phyloP scores from a whole-genome alignment of 2,329 filamentous ascomycete species.

The Diaporthe helianthi region DNA sequence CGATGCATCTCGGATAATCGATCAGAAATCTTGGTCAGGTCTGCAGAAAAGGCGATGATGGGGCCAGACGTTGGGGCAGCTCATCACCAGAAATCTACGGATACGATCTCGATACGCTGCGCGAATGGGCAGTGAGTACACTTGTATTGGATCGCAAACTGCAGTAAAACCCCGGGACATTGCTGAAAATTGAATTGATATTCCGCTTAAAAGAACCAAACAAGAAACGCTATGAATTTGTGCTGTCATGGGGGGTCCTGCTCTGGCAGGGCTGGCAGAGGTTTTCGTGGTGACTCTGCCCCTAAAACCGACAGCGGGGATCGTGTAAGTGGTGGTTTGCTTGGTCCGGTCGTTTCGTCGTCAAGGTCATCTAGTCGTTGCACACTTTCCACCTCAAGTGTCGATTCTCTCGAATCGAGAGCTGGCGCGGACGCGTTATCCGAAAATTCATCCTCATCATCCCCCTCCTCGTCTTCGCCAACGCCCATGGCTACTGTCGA shows the following conservation, averaged over 20 bases:
- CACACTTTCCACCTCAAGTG: not conserved
- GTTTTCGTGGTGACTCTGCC: constrained; percentile 38
- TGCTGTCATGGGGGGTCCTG: constrained; percentile 39
- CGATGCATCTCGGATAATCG: not conserved
- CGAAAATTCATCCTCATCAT: constrained; percentile 20
- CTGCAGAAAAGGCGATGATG: not conserved
- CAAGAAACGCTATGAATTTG: constrained; percentile 17
- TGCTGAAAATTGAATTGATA: not conserved
- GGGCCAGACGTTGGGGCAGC: not conserved
- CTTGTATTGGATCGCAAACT: not conserved
- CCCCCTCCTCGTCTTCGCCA: not conserved
- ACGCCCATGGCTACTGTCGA: not conserved
- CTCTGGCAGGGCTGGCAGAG: constrained; percentile 46
- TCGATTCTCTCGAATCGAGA: constrained; percentile 12
- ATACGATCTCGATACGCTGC: not conserved
- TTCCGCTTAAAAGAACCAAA: not conserved
- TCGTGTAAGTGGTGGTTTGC: constrained; percentile 33
- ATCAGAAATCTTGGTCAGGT: constrained; percentile 13
- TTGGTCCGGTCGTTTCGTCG: not conserved
- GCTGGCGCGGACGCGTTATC: constrained; percentile 3
- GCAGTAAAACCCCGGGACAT: not conserved
- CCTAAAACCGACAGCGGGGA: constrained; percentile 36
- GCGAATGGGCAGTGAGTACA: no score
- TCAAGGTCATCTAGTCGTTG: constrained; percentile 7
- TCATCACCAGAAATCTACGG: constrained; percentile 3